Evolutionary conservation across 805 yeast species (phyloP), one percentile per base, ranked within the genome.

Genomic region (Yarrowia sp.): DNA sequence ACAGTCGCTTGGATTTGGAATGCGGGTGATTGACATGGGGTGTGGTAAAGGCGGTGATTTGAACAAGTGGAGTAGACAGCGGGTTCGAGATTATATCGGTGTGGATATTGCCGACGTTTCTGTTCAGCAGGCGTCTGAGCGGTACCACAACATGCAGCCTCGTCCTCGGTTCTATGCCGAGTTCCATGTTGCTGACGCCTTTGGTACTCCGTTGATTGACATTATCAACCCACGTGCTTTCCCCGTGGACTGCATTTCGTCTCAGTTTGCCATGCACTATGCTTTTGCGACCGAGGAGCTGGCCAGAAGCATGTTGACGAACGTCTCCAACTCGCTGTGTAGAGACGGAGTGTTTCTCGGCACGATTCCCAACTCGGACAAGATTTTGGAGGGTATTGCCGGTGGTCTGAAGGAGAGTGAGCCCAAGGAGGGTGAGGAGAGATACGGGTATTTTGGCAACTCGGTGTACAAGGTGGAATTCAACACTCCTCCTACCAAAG

Each of bases 31-130:
- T 19, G 99, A 95, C 74, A 78, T 94, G 68, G 97, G 97, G 15
- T 93, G 98, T 78, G 99, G 99, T 14, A 96, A 95, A 76, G 99
- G 99, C 65, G 99, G 99, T 34, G 99, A 95, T 79, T 79, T 95
- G 73, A 86, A 89, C 72, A 95, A 95, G 76, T 94, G 97, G 87
- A 90, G 88, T 64, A 86, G 86, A 72, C 89, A 91, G 0, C 80
- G 85, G 20, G 84, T 91, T 2, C 83, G 85, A 24, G 93, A 92
- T 58, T 91, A 90, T 71, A 86, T 93, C 67, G 99, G 99, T 1
- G 83, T 95, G 36, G 99, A 95, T 78, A 88, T 95, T 52, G 92
- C 97, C 19, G 95, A 93, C 76, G 88, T 89, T 3, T 90, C 97
- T 8, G 87, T 95, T 64, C 81, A 84, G 64, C 97, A 95, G 75